Evolutionary conservation across 257 asterid species (phyloP), one percentile per base, ranked within the genome.

Genomic region (Scutellaria baicalensis): DNA sequence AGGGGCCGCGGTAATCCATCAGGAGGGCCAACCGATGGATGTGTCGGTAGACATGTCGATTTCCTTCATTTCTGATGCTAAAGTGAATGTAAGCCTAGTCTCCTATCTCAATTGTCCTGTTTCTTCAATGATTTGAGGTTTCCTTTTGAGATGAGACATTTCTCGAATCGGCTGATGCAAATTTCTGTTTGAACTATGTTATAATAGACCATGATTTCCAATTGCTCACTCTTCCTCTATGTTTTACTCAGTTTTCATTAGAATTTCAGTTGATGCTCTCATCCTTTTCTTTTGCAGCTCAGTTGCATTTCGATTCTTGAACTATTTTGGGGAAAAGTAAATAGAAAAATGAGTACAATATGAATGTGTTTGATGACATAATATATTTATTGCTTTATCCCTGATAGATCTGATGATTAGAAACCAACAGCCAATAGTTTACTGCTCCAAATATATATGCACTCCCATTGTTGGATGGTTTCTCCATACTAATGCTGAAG

Each of bases 41-140:
- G 97, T 91, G 3, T 91, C 97, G 0, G 92, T 89, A 40, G 92
- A 91, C 82, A 91, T 91, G 96, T 91, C 96, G 0, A 87, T 91
- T 58, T 78, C 85, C 61, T 81, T 75, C 47, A 60, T 89, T 50
- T 89, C 97, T 16, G 66, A 82, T 66, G 97, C 96, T 8, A 89
- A 84, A 64, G 54, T 74, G 33, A 77, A 83, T 74, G 97, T 88
- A 79, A 82, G 88, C 49, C 13, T 16, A 31, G 0, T 8, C 31
- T 40, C 40, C n/a, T 49, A 5, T 27, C 5, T 27, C 5, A 27
- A 27, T 1, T 23, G 27, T 23, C 27, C 1, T 23, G 27, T 23
- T 23, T 23, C 27, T 1, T 23, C 1, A 1, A 2, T 27, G 33
- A 27, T 27, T 27, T 27, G 33, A 27, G 27, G 33, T 27, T 27